Evolutionary conservation across 257 asterid genomes (phyloP).

Genomic region (Fraxinus pennsylvanica): DNA sequence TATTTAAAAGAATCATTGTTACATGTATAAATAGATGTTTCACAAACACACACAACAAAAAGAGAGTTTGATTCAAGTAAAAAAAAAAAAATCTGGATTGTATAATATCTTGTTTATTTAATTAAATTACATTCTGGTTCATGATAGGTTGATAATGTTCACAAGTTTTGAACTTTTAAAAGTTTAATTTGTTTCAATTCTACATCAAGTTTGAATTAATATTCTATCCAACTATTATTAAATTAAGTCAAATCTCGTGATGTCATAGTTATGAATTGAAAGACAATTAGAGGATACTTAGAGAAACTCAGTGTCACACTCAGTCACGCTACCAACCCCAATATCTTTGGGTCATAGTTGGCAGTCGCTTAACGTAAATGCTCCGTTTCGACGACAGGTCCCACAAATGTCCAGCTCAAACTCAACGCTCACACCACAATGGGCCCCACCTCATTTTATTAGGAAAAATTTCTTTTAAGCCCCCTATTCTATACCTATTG

Average conservation of each 20-base stretch:
- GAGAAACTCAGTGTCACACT: background rate
- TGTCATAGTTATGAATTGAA: background rate
- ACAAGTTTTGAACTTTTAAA: no score
- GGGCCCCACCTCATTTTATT: background rate
- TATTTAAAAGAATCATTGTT: no score
- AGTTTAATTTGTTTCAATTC: background rate
- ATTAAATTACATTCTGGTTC: no score
- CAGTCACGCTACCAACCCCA: conserved; percentile 22
- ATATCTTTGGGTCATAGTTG: conserved; percentile 40
- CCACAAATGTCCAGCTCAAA: conserved; percentile 24
- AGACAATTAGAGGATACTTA: background rate
- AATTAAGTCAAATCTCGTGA: background rate
- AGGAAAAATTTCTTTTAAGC: background rate
- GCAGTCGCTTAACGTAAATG: conserved; percentile 46
- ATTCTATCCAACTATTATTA: background rate
- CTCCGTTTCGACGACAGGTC: conserved; percentile 39
- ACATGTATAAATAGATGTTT: no score
- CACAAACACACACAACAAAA: no score
- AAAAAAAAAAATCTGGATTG: no score
- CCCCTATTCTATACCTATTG: background rate
- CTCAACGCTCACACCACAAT: background rate
- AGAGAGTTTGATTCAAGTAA: no score
- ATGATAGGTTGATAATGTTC: background rate
- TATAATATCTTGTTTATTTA: no score
- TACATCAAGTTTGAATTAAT: background rate